These are phyloP conservation scores for Aspergillus sclerotiicarbonarius DNA, from an alignment of 495 filamentous ascomycete genomes.

Conservation along the genomic window DNA sequence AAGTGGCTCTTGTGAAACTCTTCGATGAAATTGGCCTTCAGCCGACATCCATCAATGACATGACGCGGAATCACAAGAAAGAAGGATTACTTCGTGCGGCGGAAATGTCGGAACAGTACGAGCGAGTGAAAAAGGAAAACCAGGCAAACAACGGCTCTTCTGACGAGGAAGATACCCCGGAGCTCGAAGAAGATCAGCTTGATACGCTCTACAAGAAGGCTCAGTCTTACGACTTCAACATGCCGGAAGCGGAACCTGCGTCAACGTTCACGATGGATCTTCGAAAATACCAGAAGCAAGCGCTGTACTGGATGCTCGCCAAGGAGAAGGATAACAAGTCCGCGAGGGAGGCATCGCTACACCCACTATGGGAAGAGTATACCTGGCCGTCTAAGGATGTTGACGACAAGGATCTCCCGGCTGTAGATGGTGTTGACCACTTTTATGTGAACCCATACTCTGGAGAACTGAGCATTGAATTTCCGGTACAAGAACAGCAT, in stretches of 20 bases:
- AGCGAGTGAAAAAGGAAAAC: conserved; percentile 60
- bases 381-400: conserved; percentile 83
- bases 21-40: conserved; percentile 86
- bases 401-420: conserved; percentile 71
- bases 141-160: conserved; percentile 49
- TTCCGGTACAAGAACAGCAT: conserved; percentile 90
- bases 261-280: conserved; percentile 78
- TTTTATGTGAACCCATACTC: conserved; percentile 98
- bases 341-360: conserved; percentile 75
- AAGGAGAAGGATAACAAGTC: conserved; percentile 81
- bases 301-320: conserved; percentile 89
- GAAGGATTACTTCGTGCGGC: conserved; percentile 81
- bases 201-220: conserved; percentile 94
- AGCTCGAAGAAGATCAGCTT: conserved; percentile 93
- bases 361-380: conserved; percentile 97
- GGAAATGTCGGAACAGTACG: conserved; percentile 78
- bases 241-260: conserved; percentile 79
- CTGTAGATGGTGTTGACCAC: conserved; percentile 57
- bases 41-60: conserved; percentile 69
- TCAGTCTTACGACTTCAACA: conserved; percentile 93
- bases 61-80: conserved; percentile 73
- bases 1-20: conserved; percentile 82
- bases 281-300: conserved; percentile 93
- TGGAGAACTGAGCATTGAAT: conserved; percentile 88
- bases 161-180: conserved; percentile 79